Evolutionary conservation across 805 yeast genomes (phyloP).

Genomic region (Teunomyces barrocoloradensis): DNA sequence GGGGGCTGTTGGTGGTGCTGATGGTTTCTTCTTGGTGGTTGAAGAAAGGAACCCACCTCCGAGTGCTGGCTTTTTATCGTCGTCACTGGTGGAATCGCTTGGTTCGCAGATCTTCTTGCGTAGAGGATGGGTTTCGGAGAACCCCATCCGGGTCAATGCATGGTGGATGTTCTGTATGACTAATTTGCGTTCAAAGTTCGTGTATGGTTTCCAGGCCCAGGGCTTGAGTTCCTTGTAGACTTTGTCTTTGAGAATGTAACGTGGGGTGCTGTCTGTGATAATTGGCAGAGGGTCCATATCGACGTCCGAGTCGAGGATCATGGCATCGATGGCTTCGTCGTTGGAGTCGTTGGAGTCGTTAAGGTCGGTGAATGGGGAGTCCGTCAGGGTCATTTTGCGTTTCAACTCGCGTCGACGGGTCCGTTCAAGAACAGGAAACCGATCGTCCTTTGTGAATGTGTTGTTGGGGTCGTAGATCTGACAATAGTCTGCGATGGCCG

Average conservation of each 20-base stretch:
- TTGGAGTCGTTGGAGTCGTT: constrained; percentile 6
- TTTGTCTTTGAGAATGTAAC: constrained; percentile 37
- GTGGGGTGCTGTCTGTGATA: constrained; percentile 1
- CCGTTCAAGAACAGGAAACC: constrained; percentile 21
- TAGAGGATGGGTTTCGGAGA: constrained; percentile 42
- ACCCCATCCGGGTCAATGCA: constrained; percentile 42
- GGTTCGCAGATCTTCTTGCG: constrained; percentile 28
- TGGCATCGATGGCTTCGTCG: constrained; percentile 9
- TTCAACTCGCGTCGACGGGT: constrained; percentile 22
- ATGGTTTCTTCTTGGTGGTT: constrained; percentile 12
- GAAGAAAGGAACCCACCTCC: constrained; percentile 24
- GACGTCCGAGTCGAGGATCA: constrained; percentile 10
- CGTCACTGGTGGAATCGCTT: constrained; percentile 16
- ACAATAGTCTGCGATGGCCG: constrained; percentile 29
- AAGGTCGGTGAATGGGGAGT: neutral
- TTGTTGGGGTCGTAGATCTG: constrained; percentile 26
- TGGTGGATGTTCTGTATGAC: constrained; percentile 33
- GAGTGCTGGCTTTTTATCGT: constrained; percentile 29
- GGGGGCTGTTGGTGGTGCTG: constrained; percentile 5
- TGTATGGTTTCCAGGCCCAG: constrained; percentile 33
- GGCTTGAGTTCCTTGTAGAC: constrained; percentile 40
- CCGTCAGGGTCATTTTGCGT: constrained; percentile 32
- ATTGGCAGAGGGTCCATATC: constrained; percentile 7
- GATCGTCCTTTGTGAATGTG: constrained; percentile 26
- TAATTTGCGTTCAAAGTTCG: constrained; percentile 28